Conservation (phyloP, 2,329 filamentous ascomycete species). For the Fusarium vanettenii region DNA sequence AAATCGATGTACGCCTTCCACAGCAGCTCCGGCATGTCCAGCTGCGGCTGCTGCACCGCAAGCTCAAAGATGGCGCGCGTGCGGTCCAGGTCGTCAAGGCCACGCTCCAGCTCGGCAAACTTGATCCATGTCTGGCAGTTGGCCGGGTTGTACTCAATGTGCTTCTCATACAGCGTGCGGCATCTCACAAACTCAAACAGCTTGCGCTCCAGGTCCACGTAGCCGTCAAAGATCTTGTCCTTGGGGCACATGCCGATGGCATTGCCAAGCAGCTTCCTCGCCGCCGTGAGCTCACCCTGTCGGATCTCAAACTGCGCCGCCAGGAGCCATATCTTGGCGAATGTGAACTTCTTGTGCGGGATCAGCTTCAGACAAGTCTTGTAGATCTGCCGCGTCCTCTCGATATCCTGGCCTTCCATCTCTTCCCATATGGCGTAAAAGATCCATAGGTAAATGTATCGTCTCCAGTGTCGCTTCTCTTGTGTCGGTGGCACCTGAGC, state of each 20-base stretch:
- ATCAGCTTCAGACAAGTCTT: slow-evolving; percentile 87
- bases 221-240: slow-evolving; percentile 93
- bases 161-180: slow-evolving; percentile 91
- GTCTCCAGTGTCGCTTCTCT: slow-evolving; percentile 96
- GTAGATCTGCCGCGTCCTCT: slow-evolving; percentile 90
- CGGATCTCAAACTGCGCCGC: slow-evolving; percentile 95
- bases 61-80: slow-evolving; percentile 93
- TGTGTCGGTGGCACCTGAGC: slow-evolving; percentile 94
- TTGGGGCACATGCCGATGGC: slow-evolving; percentile 96
- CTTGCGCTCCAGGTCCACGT: slow-evolving; percentile 92
- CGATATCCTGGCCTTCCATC: slow-evolving; percentile 80
- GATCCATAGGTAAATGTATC: slow-evolving; percentile 98
- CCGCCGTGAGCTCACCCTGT: slow-evolving; percentile 81
- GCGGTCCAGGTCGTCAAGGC: slow-evolving; percentile 88
- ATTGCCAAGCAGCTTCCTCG: slow-evolving; percentile 88
- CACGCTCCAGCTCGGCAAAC: slow-evolving; percentile 92
- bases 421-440: slow-evolving; percentile 98
- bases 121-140: slow-evolving; percentile 97
- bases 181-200: slow-evolving; percentile 95
- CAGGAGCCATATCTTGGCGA: slow-evolving; percentile 95
- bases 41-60: slow-evolving; percentile 80
- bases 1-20: slow-evolving; percentile 99
- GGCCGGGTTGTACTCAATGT: slow-evolving; percentile 89
- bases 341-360: slow-evolving; percentile 97
- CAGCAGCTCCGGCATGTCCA: slow-evolving; percentile 97